These are phyloP conservation scores for Botrytis pseudocinerea DNA, from an alignment of 2,329 filamentous ascomycete genomes.

Conservation along the genomic window DNA sequence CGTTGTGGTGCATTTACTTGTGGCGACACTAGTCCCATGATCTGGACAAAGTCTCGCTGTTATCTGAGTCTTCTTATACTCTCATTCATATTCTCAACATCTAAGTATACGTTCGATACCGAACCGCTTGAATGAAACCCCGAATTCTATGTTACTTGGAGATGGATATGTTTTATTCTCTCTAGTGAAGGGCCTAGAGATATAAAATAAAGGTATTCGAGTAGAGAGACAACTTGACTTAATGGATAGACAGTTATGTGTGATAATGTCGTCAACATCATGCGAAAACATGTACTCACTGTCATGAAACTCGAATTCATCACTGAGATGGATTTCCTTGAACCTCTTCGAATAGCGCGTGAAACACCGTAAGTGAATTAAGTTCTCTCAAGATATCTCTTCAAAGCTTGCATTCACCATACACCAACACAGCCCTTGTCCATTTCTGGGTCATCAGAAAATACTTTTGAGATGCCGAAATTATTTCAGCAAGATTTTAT, in stretches of 20 bases:
- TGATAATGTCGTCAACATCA: neutral
- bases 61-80: neutral
- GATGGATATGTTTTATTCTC: neutral
- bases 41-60: neutral
- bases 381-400: neutral
- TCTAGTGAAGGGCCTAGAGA: neutral
- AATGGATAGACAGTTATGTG: neutral
- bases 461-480: neutral
- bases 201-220: neutral
- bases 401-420: rapidly evolving
- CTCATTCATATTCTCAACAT: neutral
- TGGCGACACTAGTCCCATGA: neutral
- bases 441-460: neutral
- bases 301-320: neutral
- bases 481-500: neutral
- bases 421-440: neutral
- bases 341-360: no score
- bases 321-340: no score
- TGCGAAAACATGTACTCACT: neutral
- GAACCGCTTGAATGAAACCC: neutral
- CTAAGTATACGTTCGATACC: neutral
- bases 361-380: no score
- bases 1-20: neutral
- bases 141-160: neutral
- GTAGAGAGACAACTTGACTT: neutral